These are phyloP conservation scores for Balakata baccata DNA, from an alignment of 345 rosid genomes.

Conservation along the genomic window DNA sequence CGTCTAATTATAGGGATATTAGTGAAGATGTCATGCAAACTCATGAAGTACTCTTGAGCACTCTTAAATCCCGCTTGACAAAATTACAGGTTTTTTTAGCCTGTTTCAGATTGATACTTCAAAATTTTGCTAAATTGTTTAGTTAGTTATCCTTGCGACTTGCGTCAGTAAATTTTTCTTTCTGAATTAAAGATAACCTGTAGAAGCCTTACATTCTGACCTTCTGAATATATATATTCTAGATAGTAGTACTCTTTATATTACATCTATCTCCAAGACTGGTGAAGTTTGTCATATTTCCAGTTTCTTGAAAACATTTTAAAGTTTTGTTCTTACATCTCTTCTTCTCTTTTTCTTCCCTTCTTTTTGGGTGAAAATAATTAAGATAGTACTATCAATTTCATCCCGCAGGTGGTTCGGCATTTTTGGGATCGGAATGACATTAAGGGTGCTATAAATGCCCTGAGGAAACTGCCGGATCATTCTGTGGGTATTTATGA, in stretches of 20 bases:
- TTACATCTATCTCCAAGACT: neutral
- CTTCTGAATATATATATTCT: neutral
- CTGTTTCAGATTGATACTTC: slow-evolving; percentile 7
- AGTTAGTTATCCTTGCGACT: neutral
- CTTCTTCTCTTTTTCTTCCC: neutral
- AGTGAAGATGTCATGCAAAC: slow-evolving; percentile 65
- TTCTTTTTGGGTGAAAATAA: neutral
- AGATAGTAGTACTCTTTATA: neutral
- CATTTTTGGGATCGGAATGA: slow-evolving; percentile 89
- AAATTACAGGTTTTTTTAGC: slow-evolving; percentile 72
- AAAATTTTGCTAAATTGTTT: neutral
- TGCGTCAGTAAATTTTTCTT: neutral
- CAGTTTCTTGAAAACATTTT: neutral
- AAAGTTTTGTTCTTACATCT: neutral
- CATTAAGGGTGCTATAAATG: slow-evolving; percentile 70
- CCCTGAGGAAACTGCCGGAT: slow-evolving; percentile 84
- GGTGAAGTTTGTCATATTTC: neutral
- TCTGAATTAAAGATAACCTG: neutral
- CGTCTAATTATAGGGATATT: slow-evolving; percentile 38
- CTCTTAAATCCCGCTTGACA: slow-evolving; percentile 79
- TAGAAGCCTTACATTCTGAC: neutral
- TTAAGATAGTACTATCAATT: neutral
- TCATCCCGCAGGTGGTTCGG: slow-evolving; percentile 57
- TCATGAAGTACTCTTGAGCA: slow-evolving; percentile 69
- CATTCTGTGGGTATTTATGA: slow-evolving; percentile 68